Evolutionary conservation across 2,329 filamentous ascomycete species (phyloP), one percentile per base, ranked within the genome.

Genomic region (Chaetoscypha palmicola): DNA sequence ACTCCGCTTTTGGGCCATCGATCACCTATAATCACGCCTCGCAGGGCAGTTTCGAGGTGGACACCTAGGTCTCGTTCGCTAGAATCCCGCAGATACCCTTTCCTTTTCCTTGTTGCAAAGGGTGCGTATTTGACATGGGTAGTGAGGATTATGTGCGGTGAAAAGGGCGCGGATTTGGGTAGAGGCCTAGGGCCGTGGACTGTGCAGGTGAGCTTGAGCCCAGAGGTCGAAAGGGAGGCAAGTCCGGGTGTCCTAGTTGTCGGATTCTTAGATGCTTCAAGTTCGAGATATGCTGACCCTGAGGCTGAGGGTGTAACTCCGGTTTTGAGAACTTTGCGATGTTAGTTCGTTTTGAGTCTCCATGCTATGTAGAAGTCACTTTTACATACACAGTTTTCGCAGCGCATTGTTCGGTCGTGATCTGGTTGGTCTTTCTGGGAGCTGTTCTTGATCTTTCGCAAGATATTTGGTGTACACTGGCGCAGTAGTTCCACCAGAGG

Each of bases 1-100:
- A 95, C 82, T 34, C 88, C 90, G 63, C 88, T 95, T 71, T 98
- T 98, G n/a, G 92, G 92, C 87, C 91, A 98, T 46, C 91, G 75
- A 62, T 96, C 90, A 11, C 88, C 89, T 59, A 97, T 91, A 39
- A 97, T 81, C 5, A 88, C 86, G 1, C 91, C 91, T 24, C 89
- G 78, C 39, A 98, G 72, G 20, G 92, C 90, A 12, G 88, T 91
- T 65, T 97, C 90, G 2, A 98, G 71, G 62, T 97, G 91, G 9
- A 90, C 84, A 10, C 87, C 87, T 2, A 98, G 73, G 61, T 98
- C 92, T 39, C 90, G 78, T 68, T 98, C 92, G 49, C 76, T 83
- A 12, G 83, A 74, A 63, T 97, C 91, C 36, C 90, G 81, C 17
- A 95, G 70, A 62, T 96, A 95, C 10, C 90, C 88, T 62, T 86